Base-by-base conservation (phyloP, 345 rosid genomes). In the Pistacia integerrima region DNA sequence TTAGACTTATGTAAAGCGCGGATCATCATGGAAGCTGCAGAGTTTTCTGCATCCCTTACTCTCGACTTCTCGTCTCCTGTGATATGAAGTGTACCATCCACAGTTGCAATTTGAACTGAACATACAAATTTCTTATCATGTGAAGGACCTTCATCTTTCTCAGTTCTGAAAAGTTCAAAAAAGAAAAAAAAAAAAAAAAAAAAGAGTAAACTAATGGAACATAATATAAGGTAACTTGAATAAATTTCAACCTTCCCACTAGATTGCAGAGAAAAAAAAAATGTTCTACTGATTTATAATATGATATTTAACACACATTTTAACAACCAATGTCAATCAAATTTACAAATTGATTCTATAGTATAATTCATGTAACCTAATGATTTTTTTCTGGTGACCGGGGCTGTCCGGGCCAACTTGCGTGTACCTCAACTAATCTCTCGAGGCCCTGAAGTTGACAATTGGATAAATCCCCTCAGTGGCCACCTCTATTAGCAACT, bases 1-100 rank as follows among this genome's bases (percentile, higher is more conserved):
- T 41, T 57, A 2, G 64, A 76, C 30, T 81, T 82, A 20, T 80
- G 83, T 46, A 92, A 74, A 28, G 90, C 74, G 22, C 74, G 84
- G 36, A 91, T 78, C 90, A 94, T 84, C 11, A 77, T 83, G 67
- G 86, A 89, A 54, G 96, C 92, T 4, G 97, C 88, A 17, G 97
- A 94, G 78, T 75, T 88, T 75, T 92, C 90, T 36, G 97, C 92
- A 56, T 90, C 88, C 74, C 79, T 90, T 4, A 87, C 81, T 79
- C 85, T 84, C 0, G 86, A 67, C 71, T 80, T 84, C 56, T 84
- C 88, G 3, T 88, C 92, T 56, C 94, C 97, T 18, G 1, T 69
- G 69, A 85, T 87, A 49, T 11, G 72, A 17, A 88, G 63, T 16
- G 76, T 74, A 28, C 84, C 87, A 30, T 85, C 73, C 13, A 17